Evolutionary conservation across 2,329 filamentous ascomycete species (phyloP).

Genomic region (Penicillium sclerotiorum): DNA sequence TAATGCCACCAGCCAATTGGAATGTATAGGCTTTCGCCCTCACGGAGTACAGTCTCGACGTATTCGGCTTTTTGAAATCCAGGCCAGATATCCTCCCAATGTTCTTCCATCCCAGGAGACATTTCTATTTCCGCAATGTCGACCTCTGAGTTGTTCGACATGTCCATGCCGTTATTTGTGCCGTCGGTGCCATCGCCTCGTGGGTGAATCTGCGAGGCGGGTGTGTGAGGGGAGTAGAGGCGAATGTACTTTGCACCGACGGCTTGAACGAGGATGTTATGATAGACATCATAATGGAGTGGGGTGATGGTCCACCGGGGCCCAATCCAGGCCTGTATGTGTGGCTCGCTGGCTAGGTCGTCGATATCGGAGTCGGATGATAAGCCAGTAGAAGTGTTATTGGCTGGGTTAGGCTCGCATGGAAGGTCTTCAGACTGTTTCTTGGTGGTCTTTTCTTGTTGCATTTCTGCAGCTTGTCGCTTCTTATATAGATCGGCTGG

Average conservation of each 20-base stretch:
- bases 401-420: too few species aligned
- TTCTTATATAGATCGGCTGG: constrained; percentile 48
- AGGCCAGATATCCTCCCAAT: constrained; percentile 52
- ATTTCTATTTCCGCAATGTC: constrained; percentile 73
- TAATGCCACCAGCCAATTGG: constrained; percentile 99
- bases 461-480: constrained; percentile 32
- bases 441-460: neutral
- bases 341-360: constrained; percentile 52
- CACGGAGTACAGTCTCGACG: constrained; percentile 73
- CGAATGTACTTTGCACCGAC: constrained; percentile 91
- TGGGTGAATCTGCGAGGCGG: constrained; percentile 45
- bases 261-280: constrained; percentile 88
- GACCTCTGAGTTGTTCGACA: constrained; percentile 84
- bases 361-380: constrained; percentile 1
- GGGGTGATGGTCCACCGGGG: constrained; percentile 87
- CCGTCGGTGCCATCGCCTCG: too few species aligned
- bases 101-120: constrained; percentile 45
- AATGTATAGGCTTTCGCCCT: constrained; percentile 85
- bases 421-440: constrained; percentile 7
- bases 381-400: too few species aligned
- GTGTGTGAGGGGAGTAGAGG: constrained; percentile 72
- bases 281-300: constrained; percentile 89
- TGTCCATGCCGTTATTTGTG: too few species aligned
- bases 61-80: constrained; percentile 65
- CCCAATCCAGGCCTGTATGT: constrained; percentile 91